Evolutionary conservation across 1,139 yeast species (phyloP).

Genomic region (Wickerhamomyces sp.): DNA sequence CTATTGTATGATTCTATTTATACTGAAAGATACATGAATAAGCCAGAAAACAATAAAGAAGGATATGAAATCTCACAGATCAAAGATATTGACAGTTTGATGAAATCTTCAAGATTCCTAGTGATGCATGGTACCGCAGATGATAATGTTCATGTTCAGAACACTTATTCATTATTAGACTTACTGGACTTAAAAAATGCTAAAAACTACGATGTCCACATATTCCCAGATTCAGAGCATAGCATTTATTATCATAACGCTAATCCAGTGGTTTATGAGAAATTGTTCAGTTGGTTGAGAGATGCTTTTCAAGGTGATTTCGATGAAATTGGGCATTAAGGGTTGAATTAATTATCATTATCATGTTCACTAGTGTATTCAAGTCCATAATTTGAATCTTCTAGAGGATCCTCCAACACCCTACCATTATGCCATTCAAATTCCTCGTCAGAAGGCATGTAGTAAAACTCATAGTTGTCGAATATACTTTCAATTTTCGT

Average conservation of each 20-base stretch:
- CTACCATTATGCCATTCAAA: too few relatives aligned
- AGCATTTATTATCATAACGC: slow-evolving; percentile 78
- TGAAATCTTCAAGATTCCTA: slow-evolving; percentile 53
- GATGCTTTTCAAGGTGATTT: slow-evolving; percentile 63
- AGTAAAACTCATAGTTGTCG: too few relatives aligned
- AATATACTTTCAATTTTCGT: neutral
- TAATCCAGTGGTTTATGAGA: slow-evolving; percentile 67
- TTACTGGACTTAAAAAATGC: slow-evolving; percentile 54
- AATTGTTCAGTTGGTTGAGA: slow-evolving; percentile 64
- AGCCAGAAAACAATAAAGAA: slow-evolving; percentile 50
- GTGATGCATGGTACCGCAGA: slow-evolving; percentile 96
- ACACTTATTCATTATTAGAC: slow-evolving; percentile 74
- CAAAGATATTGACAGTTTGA: slow-evolving; percentile 45
- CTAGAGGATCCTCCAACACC: too few relatives aligned
- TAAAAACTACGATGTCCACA: slow-evolving; percentile 83
- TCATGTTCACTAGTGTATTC: too few relatives aligned
- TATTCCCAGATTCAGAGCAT: slow-evolving; percentile 94
- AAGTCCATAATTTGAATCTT: too few relatives aligned
- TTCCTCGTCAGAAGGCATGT: too few relatives aligned
- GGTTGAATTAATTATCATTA: neutral
- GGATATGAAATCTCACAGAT: slow-evolving; percentile 50
- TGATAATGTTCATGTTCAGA: slow-evolving; percentile 93
- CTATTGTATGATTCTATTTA: slow-evolving; percentile 72
- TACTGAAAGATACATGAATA: slow-evolving; percentile 87
- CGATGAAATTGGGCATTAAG: slow-evolving; percentile 21